Evolutionary conservation across 108 stramenopile species (phyloP), one percentile per base, ranked within the genome.

Genomic region (Stephanodiscus minutulus): DNA sequence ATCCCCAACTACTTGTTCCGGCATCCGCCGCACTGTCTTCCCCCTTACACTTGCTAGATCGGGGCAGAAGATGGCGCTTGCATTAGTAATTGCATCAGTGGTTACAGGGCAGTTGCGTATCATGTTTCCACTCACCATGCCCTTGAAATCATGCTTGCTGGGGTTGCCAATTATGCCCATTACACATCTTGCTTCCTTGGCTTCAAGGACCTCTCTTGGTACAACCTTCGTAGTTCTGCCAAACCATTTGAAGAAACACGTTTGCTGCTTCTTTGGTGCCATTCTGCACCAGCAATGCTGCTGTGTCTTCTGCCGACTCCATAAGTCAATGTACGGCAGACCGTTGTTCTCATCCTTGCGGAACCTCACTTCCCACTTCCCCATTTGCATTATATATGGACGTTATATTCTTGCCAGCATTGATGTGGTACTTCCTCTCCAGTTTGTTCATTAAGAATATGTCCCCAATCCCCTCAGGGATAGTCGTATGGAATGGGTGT

Each of bases 21-120:
- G 74, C 52, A 53, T 70, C 24, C 35, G 3, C 10, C 80, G 24
- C 1, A 25, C 18, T 21, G 73, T 75, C 28, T 70, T 70, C 18
- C 80, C 80, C 43, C 67, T 62, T 58, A 79, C 13, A 13, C 61
- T 47, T 61, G 46, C 67, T 7, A 74, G 55, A 2, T 66, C 17
- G 21, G 73, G 80, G 31, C 80, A 73, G 61, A 64, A 81, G 7
- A 81, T 57, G 12, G 17, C 54, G 17, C 44, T 9, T 7, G 75
- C 62, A 17, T 69, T 48, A 24, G 55, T 44, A 7, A 82, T 13
- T 37, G 60, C 75, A 20, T 41, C 13, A 7, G 18, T 17, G 9
- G 69, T 66, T 5, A 82, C 37, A 9, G 69, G 70, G 56, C 73
- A 74, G 28, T 76, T 82, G 4, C 0, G 62, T 4, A 77, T 62